Evolutionary conservation across 2,329 filamentous ascomycete genomes (phyloP).

Genomic region (Hypocreales sp.): DNA sequence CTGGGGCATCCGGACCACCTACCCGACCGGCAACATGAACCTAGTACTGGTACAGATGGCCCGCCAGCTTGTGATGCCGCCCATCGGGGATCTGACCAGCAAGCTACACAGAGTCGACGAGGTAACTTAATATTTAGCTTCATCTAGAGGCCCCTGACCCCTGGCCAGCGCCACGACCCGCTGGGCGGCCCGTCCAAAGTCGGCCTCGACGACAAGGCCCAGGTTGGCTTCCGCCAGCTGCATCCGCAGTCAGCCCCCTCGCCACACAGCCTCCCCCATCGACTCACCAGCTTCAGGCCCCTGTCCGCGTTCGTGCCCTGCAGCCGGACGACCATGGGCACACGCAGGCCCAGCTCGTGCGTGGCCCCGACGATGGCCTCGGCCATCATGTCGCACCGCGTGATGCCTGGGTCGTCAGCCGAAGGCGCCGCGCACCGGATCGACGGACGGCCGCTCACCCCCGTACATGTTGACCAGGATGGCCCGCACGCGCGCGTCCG

Average conservation of each 20-base stretch:
- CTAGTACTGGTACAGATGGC: too few relatives aligned
- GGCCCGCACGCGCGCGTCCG: slow-evolving; percentile 56
- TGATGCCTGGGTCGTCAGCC: slow-evolving; percentile 20
- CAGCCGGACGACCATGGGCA: slow-evolving; percentile 29
- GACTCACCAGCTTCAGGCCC: slow-evolving; percentile 24
- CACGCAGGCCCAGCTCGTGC: slow-evolving; percentile 17
- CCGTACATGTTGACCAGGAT: slow-evolving; percentile 43
- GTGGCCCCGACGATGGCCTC: slow-evolving; percentile 29
- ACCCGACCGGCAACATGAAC: too few relatives aligned
- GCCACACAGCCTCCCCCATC: too few relatives aligned
- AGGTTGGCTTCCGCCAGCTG: slow-evolving; percentile 20
- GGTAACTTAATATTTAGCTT: too few relatives aligned
- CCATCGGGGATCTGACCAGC: too few relatives aligned
- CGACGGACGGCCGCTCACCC: too few relatives aligned
- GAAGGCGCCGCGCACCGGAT: rapidly evolving
- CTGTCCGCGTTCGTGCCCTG: slow-evolving; percentile 29
- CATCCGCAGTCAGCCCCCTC: not conserved
- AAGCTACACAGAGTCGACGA: too few relatives aligned
- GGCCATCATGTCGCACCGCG: slow-evolving; percentile 34
- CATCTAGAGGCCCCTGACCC: too few relatives aligned
- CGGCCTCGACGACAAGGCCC: slow-evolving; percentile 20
- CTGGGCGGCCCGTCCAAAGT: slow-evolving; percentile 19
- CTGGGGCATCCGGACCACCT: too few relatives aligned
- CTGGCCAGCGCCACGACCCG: slow-evolving; percentile 19
- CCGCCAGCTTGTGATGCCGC: too few relatives aligned